Base-by-base conservation (phyloP, 192 early-diverging fungal species). In the Coemansia sp. region DNA sequence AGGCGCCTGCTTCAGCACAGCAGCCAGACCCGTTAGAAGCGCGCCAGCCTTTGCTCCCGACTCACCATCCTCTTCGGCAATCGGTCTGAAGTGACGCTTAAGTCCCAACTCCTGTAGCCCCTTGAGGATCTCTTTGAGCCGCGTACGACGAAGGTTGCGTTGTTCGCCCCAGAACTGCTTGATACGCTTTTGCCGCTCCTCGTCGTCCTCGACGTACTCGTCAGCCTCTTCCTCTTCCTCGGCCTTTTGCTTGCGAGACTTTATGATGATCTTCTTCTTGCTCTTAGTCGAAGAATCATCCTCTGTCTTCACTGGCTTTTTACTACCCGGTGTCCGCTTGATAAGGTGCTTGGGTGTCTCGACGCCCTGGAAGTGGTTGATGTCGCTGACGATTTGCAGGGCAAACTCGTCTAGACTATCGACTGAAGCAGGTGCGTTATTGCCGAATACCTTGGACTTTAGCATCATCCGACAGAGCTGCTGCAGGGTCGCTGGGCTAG, bases 101-200 rank as follows among this genome's bases (percentile, higher is more conserved):
- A 84, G 72, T 0, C 81, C 81, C 14, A 84, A 27, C 5, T 78
- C 73, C 55, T 78, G 73, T 73, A 84, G 31, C 1, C 46, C 76
- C 50, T 63, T 64, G 27, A 84, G 72, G 25, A 84, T 84, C 53
- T 84, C 81, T 70, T 75, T 78, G 15, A 84, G 67, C 0, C 75
- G 70, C 70, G 75, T 75, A 58, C 77, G 81, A 0, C 77, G 75
- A 42, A 78, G 67, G 57, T 84, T 77, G 64, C 77, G 75, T 76
- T 84, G 81, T 59, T 84, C 76, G 70, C 76, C 81, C 81, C 81
- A 84, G 76, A 84, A 84, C 64, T 63, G 72, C 63, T 60, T 41
- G 6, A 75, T 64, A 15, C 39, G 48, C 23, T 64, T 58, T 70
- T 84, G 81, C 4, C 76, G 67, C 74, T 84, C 81, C 46, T 84